Evolutionary conservation across 176 grass and related monocot species (phyloP), one percentile per base, ranked within the genome.

Genomic region (Thalia dealbata): DNA sequence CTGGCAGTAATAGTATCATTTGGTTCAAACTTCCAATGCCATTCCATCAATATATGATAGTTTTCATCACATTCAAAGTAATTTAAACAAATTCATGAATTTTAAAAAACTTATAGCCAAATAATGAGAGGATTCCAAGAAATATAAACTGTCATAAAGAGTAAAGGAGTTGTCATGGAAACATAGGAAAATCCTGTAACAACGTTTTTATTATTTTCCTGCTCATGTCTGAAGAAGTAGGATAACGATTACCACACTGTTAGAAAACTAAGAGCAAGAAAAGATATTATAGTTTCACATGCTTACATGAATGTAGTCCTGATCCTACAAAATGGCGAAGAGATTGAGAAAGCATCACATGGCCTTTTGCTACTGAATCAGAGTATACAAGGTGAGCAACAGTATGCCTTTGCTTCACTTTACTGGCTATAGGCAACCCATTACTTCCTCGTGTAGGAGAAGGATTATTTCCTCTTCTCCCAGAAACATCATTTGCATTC

Each of bases 231-330:
- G 7, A 67, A 19, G 41, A 18, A 67, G 41, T 30, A 67, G 23
- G n/a, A 71, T 27, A 71, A 71, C 43, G 21, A 42, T 21, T 42
- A 67, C 10, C 25, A 42, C 19, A 42, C 28, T 67, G 1, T 18
- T 52, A 72, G 7, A 72, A 52, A n/a, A 54, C 35, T 10, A 32
- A 51, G 18, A 18, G 22, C 24, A 30, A 30, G 52, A 18, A 35
- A 73, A 35, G 24, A 38, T 41, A 62, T 14, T 54, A 38, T 25
- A 35, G 21, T 28, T 27, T 70, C 62, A 67, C 61, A 23, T 75
- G 90, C 93, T 97, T 80, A 97, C 89, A 97, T 83, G 90, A 91
- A 82, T 92, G 93, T 66, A 80, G 32, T 64, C 84, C 73, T 77
- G 89, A 87, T 82, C 76, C 73, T 82, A 92, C 84, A 61, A 88